phyloP scores from a whole-genome alignment of 441 rosid genomes.

The Brassica balearica region DNA sequence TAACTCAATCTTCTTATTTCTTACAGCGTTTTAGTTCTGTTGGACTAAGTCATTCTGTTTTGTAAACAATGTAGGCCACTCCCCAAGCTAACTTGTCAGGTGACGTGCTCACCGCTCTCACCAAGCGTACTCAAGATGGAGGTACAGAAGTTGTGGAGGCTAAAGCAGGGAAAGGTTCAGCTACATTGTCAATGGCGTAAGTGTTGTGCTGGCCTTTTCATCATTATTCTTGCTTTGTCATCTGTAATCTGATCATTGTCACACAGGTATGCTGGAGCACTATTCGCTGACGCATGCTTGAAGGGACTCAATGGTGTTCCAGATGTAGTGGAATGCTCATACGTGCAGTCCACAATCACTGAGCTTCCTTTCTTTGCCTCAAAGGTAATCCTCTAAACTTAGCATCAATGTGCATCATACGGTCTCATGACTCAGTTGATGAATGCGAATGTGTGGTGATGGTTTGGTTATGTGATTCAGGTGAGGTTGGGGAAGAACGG shows the following conservation, averaged over 20 bases:
- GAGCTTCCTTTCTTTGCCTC: conserved; percentile 98
- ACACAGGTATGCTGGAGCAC: conserved; percentile 91
- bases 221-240: not conserved
- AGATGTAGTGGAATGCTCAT: conserved; percentile 85
- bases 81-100: conserved; percentile 78
- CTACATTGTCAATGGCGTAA: conserved; percentile 98
- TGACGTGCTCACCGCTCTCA: conserved; percentile 75
- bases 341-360: conserved; percentile 76
- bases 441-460: not conserved
- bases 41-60: conserved; percentile 10
- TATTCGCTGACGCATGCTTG: conserved; percentile 96
- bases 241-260: too few species aligned
- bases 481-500: conserved; percentile 95
- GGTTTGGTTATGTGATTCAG: conserved; percentile 49
- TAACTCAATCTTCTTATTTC: not conserved
- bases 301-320: conserved; percentile 95
- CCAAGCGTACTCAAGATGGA: conserved; percentile 97
- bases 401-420: not conserved
- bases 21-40: not conserved
- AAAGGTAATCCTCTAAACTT: conserved; percentile 56
- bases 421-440: not conserved
- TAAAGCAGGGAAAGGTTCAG: conserved; percentile 98
- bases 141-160: conserved; percentile 99
- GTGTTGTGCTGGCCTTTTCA: conserved; percentile 58
- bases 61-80: conserved; percentile 63